Base-by-base conservation (phyloP, 2,329 filamentous ascomycete species). In the Exserohilum turcica region DNA sequence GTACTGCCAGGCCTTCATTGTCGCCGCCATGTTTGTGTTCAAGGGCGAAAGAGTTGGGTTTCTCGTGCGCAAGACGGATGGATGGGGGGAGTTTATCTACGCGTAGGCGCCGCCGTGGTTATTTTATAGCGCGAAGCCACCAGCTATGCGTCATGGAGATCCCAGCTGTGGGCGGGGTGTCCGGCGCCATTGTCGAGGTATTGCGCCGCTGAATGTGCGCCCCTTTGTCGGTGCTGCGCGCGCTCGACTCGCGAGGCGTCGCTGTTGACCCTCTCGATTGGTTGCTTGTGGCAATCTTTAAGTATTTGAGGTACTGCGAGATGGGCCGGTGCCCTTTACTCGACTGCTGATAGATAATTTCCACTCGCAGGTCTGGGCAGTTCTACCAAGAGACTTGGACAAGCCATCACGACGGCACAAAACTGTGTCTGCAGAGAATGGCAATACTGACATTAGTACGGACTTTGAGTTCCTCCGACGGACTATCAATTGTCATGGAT, bases 1-100 rank as follows among this genome's bases (percentile, higher is more conserved):
- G 74, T 82, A 87, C 48, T 82, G 78, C 84, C 84, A 87, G 49
- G 83, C 82, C 61, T 77, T 79, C 82, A 86, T 87, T 15, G 73
- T 79, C 37, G 50, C 54, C 13, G 67, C 39, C 61, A 64, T 68
- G 0, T 52, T 60, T 36, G 35, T 38, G 19, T 8, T 12, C 7
- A 19, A 13, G 16, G 3, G 12, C 13, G 12, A 3, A 24, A 16
- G n/a, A n/a, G n/a, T n/a, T n/a, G n/a, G n/a, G n/a, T n/a, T n/a
- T n/a, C n/a, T n/a, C n/a, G n/a, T n/a, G n/a, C n/a, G n/a, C n/a
- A n/a, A 12, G n/a, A 21, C 18, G 29, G 32, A 36, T 6, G 10
- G 18, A 18, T 15, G 12, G 5, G 3, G n/a, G n/a, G 16, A 21
- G 38, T 1, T 19, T 33, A 1, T 12, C 28, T 33, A 43, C 3